These are phyloP conservation scores for Closterium sp. DNA, from an alignment of 139 green algal species.

Conservation along the genomic window DNA sequence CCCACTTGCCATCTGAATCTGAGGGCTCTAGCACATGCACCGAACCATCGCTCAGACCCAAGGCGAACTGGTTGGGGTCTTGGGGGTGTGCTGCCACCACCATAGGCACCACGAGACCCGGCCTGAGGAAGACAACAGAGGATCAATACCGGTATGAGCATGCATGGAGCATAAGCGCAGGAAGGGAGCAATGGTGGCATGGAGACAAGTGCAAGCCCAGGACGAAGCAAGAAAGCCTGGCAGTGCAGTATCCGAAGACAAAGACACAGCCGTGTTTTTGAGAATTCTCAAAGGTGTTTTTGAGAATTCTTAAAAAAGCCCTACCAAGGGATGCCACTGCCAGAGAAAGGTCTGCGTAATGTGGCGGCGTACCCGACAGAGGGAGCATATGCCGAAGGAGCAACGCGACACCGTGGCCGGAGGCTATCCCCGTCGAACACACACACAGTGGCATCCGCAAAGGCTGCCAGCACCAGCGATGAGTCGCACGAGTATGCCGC, in stretches of 20 bases:
- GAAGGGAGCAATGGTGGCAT: no score
- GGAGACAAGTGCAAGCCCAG: no score
- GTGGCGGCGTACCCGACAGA: constrained; percentile 11
- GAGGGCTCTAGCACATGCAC: constrained; percentile 44
- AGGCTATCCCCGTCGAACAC: constrained; percentile 47
- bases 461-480: constrained; percentile 37
- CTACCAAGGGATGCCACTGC: no score
- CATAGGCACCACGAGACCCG: constrained; percentile 4
- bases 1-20: constrained; percentile 43
- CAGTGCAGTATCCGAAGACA: no score
- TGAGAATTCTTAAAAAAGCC: no score
- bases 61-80: constrained; percentile 44
- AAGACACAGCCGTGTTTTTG: no score
- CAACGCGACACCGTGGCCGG: constrained; percentile 26
- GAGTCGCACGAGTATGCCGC: constrained; percentile 47
- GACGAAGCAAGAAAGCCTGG: no score
- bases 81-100: constrained; percentile 38
- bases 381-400: constrained; percentile 21
- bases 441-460: constrained; percentile 25
- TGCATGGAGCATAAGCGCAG: no score
- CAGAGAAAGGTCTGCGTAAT: no score
- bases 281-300: no score
- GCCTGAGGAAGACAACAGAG: not conserved
- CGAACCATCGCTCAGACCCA: constrained; percentile 43
- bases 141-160: no score